Base-by-base conservation (phyloP, 495 filamentous ascomycete species). In the Tuber magnatum region DNA sequence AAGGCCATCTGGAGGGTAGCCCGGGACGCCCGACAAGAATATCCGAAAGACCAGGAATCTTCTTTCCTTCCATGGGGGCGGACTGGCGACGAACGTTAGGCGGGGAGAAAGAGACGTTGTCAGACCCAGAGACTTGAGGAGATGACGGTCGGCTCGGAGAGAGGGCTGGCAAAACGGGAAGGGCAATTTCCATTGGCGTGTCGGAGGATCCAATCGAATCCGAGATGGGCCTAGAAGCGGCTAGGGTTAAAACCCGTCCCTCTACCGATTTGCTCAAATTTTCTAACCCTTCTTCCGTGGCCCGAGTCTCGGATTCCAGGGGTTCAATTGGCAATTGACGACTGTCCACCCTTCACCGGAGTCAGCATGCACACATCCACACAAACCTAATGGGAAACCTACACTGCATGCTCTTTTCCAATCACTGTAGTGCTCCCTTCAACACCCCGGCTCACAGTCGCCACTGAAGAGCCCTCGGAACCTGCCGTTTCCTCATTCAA, bases 1-100 rank as follows among this genome's bases (percentile, higher is more conserved):
- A 56, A n/a, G n/a, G 65, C 16, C 43, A 73, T 39, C 38, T 2
- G 4, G 39, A 22, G 12, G 51, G 20, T 65, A 71, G 71, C 44
- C 28, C 35, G 0, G 71, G 71, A 10, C 69, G 43, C n/a, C 69
- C 77, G 39, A 69, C 38, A 14, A 69, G 28, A 71, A 28, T 39
- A 38, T 72, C 32, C 14, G 72, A 69, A 35, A 73, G 71, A 39
- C 68, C 69, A 72, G 43, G 71, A 38, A 56, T 28, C n/a, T 56
- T 56, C n/a, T 56, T 56, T 12, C 51, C 51, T 56, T 56, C 51
- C 24, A 28, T 56, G 51, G n/a, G 9, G n/a, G 51, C 51, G n/a
- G 51, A 56, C 51, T 56, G 51, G 51, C 51, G 51, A 56, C 51
- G 51, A 48, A 24, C 46, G 20, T 24, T 24, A 24, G 46, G 46